Conservation (phyloP, 371 early-diverging fungal species). For the Zychaea mexicana region DNA sequence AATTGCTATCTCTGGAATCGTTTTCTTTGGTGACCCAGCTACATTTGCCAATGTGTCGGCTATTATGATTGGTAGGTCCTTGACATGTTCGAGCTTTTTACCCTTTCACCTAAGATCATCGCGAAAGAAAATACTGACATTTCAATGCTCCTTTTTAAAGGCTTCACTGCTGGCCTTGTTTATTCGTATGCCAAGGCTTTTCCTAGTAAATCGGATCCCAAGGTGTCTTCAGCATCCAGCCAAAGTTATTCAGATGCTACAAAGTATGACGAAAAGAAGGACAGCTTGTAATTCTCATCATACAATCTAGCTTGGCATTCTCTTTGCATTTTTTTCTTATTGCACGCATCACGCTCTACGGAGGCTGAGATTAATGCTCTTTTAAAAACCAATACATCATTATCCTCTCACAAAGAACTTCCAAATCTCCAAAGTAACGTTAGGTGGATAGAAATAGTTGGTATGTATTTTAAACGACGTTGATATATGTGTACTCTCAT, state of each 20-base stretch:
- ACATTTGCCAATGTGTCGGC: slow-evolving; percentile 81
- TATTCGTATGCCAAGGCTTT: slow-evolving; percentile 76
- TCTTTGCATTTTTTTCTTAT: too few species aligned
- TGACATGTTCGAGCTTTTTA: background rate
- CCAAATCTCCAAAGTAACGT: too few species aligned
- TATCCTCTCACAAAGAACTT: too few species aligned
- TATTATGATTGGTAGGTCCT: slow-evolving; percentile 63
- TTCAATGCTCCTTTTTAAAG: slow-evolving; percentile 1
- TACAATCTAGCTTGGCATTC: too few species aligned
- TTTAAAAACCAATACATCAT: too few species aligned
- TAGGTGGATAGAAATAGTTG: too few species aligned
- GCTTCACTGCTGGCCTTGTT: slow-evolving; percentile 86
- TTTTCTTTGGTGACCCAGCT: slow-evolving; percentile 92
- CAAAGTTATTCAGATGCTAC: slow-evolving; percentile 34
- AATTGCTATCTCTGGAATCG: slow-evolving; percentile 93
- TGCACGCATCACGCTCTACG: too few species aligned
- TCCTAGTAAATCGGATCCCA: background rate
- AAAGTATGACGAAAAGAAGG: slow-evolving; percentile 24
- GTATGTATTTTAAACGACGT: too few species aligned
- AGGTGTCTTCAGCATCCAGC: slow-evolving; percentile 29
- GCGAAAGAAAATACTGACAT: too few species aligned
- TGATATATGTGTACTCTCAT: too few species aligned
- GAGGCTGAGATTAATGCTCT: too few species aligned
- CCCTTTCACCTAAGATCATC: background rate
- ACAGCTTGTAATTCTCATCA: background rate